phyloP scores from a whole-genome alignment of 805 yeast genomes.

The Yamadazyma insecticola region DNA sequence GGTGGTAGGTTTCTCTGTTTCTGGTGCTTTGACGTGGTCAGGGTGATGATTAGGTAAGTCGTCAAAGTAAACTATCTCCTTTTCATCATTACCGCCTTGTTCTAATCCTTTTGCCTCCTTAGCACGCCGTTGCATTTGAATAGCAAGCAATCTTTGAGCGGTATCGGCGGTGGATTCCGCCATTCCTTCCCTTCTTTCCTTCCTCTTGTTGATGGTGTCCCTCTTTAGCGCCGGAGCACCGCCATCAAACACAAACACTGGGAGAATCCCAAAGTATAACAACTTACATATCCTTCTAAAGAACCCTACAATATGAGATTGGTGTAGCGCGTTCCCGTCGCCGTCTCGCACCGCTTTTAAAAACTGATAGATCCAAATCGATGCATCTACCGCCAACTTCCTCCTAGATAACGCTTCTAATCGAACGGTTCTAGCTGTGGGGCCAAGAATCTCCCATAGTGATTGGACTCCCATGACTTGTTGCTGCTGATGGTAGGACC shows the following conservation, averaged over 20 bases:
- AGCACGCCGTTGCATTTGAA: slow-evolving; percentile 64
- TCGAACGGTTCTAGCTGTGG: slow-evolving; percentile 85
- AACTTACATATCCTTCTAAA: slow-evolving; percentile 90
- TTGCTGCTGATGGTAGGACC: no score
- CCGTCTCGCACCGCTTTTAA: slow-evolving; percentile 88
- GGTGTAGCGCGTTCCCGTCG: slow-evolving; percentile 71
- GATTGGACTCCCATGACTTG: slow-evolving; percentile 98
- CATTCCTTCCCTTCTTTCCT: slow-evolving; percentile 70
- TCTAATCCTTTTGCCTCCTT: slow-evolving; percentile 14
- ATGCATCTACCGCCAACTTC: slow-evolving; percentile 91
- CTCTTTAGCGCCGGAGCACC: slow-evolving; percentile 84
- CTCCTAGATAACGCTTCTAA: slow-evolving; percentile 79
- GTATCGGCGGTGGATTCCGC: slow-evolving; percentile 65
- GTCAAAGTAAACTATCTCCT: slow-evolving; percentile 12
- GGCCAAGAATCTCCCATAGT: slow-evolving; percentile 87
- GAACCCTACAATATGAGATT: slow-evolving; percentile 92
- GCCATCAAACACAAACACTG: slow-evolving; percentile 93
- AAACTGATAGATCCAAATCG: slow-evolving; percentile 97
- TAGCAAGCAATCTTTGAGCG: slow-evolving; percentile 75
- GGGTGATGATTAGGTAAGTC: slow-evolving; percentile 14
- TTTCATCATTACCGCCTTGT: slow-evolving; percentile 12
- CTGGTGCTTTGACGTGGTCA: slow-evolving; percentile 2
- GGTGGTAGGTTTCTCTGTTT: slow-evolving; percentile 1
- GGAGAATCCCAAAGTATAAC: slow-evolving; percentile 78
- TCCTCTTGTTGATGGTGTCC: slow-evolving; percentile 69